Base-by-base conservation (phyloP, 176 grass and related monocot genomes). In the Carex kokanica region DNA sequence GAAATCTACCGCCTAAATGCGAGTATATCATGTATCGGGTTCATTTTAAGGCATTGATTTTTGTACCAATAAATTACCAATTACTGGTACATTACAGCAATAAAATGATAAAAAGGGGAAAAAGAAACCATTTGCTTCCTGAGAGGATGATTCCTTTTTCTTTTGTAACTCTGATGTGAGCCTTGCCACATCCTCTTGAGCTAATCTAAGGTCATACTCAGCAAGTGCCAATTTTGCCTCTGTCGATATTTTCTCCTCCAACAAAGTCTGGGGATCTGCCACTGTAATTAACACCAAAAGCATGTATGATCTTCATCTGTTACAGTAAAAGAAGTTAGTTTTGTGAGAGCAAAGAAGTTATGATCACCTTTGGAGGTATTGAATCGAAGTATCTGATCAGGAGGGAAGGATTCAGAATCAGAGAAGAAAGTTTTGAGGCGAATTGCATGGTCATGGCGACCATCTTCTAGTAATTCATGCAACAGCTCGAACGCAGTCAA, bases 401-500 rank as follows among this genome's bases (percentile, higher is more conserved):
- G 92, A 47, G 90, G 92, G 68, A 98, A 98, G 32, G 83, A 81
- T 6, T 75, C 65, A 15, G 88, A 73, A 32, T 98, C 92, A 3
- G 90, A 88, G 88, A 98, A 98, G 92, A 91, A 98, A 49, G 88
- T 65, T 21, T 86, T 92, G 60, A 98, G 92, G 84, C 95, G 92
- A 83, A 98, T 93, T 65, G 90, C 92, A 53, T 98, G 95, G 14
- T 93, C 95, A 12, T 91, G 87, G 73, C 92, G 95, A 16, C 92
- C 90, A 72, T 98, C 95, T 85, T 98, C 95, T 31, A 93, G 85
- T 52, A 98, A 85, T 74, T 98, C 95, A 77, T 98, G 95, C 74
- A 98, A 78, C 77, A 98, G 92, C 89, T 98, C 95, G 56, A 98
- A 91, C 60, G 95, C 95, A 24, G 95, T 93, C 64, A 98, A 91